Base-by-base conservation (phyloP, 768 basidiomycete species). In the Boletus reticulatus region DNA sequence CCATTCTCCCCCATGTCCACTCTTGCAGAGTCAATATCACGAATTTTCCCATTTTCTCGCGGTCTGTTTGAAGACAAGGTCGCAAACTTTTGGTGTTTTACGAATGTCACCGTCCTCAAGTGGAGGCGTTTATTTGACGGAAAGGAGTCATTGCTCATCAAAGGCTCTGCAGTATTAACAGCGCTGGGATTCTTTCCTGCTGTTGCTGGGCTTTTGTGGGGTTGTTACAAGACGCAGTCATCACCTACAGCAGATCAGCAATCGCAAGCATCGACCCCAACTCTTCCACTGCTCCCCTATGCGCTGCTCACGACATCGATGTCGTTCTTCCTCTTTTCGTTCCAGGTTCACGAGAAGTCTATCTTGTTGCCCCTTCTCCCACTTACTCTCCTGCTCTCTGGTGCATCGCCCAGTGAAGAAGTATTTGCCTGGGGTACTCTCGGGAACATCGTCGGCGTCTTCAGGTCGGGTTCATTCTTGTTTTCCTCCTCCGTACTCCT, bases 21-120 rank as follows among this genome's bases (percentile, higher is more conserved):
- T 22, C 78, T 91, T 57, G 56, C 80, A n/a, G 82, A 85, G 49
- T 84, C 89, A 16, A 75, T 95, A 44, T 76, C 76, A 14, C 85
- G 95, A 7, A 92, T 97, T 52, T 98, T 98, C 68, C 95, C 95
- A 0, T 93, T 98, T 67, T 79, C 82, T 7, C 85, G 95, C 29
- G 95, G 94, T 14, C 76, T 95, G 4, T 95, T 95, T 64, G 94
- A 96, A 67, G 93, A 96, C 75, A 95, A 96, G 66, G 95, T 98
- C 22, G 93, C 95, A 39, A 98, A 98, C 68, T 92, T 96, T 67
- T 98, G 95, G 95, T 97, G 95, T 70, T 91, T 93, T 32, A 84
- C 87, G 17, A 93, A 98, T 67, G 86, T 95, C 22, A 61, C 66
- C 10, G 72, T 89, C 14, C 70, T 98, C 73, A 97, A 96, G 68